These are phyloP conservation scores for Amoebophrya sp. DNA, from an alignment of 169 alveolate genomes.

Conservation along the genomic window DNA sequence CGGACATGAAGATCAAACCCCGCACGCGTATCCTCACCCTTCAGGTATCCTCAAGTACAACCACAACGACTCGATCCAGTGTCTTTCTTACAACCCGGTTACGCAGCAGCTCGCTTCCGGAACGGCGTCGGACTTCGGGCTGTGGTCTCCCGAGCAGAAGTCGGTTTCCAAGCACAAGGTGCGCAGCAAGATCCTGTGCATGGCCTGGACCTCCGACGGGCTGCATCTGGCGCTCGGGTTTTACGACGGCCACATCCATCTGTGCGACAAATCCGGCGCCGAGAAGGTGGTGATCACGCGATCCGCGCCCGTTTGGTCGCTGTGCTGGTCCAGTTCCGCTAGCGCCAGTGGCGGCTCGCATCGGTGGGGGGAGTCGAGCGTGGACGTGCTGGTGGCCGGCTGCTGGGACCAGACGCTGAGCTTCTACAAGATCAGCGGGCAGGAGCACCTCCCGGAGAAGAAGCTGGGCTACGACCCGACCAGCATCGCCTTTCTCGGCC, in stretches of 20 bases:
- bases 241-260: slow-evolving; percentile 45
- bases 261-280: slow-evolving; percentile 51
- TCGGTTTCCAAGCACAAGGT: slow-evolving; percentile 35
- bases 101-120: slow-evolving; percentile 50
- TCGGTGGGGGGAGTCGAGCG: background rate
- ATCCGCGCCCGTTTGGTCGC: slow-evolving; percentile 57
- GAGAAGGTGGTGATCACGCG: slow-evolving; percentile 39
- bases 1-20: no score
- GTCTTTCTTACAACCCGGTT: slow-evolving; percentile 59
- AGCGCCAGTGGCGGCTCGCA: background rate
- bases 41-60: slow-evolving; percentile 38
- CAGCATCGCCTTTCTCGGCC: slow-evolving; percentile 26
- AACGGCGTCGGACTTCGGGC: slow-evolving; percentile 49
- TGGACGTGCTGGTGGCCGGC: slow-evolving; percentile 52
- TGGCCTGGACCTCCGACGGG: slow-evolving; percentile 70
- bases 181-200: slow-evolving; percentile 41
- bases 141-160: slow-evolving; percentile 56
- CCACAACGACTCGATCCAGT: slow-evolving; percentile 47
- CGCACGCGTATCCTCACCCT: no score
- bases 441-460: slow-evolving; percentile 38
- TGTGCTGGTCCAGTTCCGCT: slow-evolving; percentile 45
- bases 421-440: slow-evolving; percentile 45
- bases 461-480: slow-evolving; percentile 61
- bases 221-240: slow-evolving; percentile 53
- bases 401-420: slow-evolving; percentile 64